Evolutionary conservation across 768 basidiomycete species (phyloP), one percentile per base, ranked within the genome.

Genomic region (Agaricus sinodeliciosus): DNA sequence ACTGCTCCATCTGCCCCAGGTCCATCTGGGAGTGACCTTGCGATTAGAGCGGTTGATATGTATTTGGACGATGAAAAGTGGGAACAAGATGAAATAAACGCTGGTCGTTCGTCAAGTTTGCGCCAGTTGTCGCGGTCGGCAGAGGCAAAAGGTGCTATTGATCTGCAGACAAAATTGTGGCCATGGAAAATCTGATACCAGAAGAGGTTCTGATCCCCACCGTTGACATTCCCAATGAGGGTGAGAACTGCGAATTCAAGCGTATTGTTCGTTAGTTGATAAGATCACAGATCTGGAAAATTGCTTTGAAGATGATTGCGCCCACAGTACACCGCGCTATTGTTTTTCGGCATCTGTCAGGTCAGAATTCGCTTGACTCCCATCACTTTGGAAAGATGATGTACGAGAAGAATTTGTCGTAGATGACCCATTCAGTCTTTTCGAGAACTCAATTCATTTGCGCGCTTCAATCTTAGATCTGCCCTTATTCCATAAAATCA

Each of bases 31-130:
- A 34, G 9, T 7, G 22, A n/a, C 18, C 49, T 57, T 28, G 51
- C 49, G 35, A 41, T 47, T 3, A 36, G 34, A 18, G 56, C 52
- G 8, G 31, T 54, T 16, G 49, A 54, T 3, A 49, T 50, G 46
- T 57, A 57, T 34, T 35, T 57, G 37, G 56, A 54, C 1, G 56
- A 57, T n/a, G 51, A 54, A 41, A 42, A 57, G 16, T 57, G 56
- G 53, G 56, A 57, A 37, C 40, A 27, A 13, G 37, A 43, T 4
- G 25, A 51, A 22, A 18, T 34, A 40, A 25, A 11, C n/a, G 35
- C 50, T n/a, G 34, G 50, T 28, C 22, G 22, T 26, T 13, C 43
- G 16, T 25, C 31, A 13, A 37, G 34, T 18, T n/a, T 43, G 28
- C 22, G 16, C 16, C 43, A 25, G 19, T 54, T 54, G 34, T 39